Conservation (phyloP, 106 monocot species). For the Allium sativum region DNA sequence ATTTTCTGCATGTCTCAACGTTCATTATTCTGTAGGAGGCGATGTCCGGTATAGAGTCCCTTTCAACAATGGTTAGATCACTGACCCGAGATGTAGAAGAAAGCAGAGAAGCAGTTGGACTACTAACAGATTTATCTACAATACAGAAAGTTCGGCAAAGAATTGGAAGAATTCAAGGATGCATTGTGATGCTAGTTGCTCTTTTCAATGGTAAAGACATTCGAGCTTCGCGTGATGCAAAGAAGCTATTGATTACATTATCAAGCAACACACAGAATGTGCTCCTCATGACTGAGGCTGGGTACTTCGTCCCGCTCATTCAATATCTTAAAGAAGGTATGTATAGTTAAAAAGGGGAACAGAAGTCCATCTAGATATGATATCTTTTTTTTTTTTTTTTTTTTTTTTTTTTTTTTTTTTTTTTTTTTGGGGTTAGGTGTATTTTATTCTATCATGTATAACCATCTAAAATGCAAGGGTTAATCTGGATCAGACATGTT, state of each 20-base stretch:
- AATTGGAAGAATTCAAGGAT: conserved; percentile 70
- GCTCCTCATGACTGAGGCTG: conserved; percentile 87
- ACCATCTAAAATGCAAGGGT: too few species aligned
- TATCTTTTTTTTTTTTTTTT: too few species aligned
- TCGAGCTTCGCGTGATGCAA: conserved; percentile 37
- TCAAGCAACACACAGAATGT: conserved; percentile 75
- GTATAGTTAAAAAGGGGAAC: too few species aligned
- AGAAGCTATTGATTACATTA: conserved; percentile 41
- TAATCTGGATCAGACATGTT: too few species aligned
- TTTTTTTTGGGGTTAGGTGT: too few species aligned
- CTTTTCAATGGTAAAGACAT: conserved; percentile 44
- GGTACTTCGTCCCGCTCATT: conserved; percentile 53
- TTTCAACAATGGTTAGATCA: conserved; percentile 50
- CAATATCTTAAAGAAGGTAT: conserved; percentile 74
- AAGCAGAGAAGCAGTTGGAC: conserved; percentile 57
- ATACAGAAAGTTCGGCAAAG: conserved; percentile 46
- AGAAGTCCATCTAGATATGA: too few species aligned
- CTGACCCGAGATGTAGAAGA: conserved; percentile 51
- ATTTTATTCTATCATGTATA: background rate
- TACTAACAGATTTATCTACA: conserved; percentile 41
- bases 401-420: too few species aligned
- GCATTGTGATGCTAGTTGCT: conserved; percentile 66
- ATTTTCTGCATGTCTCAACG: background rate
- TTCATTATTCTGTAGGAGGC: conserved; percentile 28
- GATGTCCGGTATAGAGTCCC: conserved; percentile 41